phyloP scores from a whole-genome alignment of 1,284 basidiomycete species.

The Mrakiaceae sp. region DNA sequence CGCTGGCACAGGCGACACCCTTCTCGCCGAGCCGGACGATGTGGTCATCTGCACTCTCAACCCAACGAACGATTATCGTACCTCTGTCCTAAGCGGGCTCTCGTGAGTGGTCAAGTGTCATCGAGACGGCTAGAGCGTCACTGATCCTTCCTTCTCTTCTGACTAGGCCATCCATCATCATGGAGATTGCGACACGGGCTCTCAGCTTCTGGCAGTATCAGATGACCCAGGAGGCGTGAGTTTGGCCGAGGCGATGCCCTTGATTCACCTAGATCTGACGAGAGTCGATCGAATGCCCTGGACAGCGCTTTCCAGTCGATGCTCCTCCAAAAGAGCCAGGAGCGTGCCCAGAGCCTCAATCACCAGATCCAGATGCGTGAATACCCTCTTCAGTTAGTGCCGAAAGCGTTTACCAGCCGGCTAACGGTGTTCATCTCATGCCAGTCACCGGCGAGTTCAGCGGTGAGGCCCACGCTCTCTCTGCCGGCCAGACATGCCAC shows the following conservation, averaged over 20 bases:
- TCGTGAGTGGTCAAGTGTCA: background rate
- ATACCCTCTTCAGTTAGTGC: background rate
- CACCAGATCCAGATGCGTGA: conserved; percentile 40
- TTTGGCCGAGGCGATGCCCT: background rate
- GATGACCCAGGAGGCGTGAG: conserved; percentile 64
- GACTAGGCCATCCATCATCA: conserved; percentile 11
- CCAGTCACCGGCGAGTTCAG: conserved; percentile 65
- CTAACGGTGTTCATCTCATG: conserved; percentile 11
- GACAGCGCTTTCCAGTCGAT: conserved; percentile 10
- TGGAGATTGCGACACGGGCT: conserved; percentile 12
- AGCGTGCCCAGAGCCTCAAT: conserved; percentile 54
- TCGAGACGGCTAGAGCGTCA: too few relatives aligned
- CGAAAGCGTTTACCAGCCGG: background rate
- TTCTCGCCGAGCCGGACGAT: conserved; percentile 12
- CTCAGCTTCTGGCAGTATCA: conserved; percentile 76
- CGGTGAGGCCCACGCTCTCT: conserved; percentile 14
- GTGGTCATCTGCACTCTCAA: conserved; percentile 14
- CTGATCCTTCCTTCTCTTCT: background rate
- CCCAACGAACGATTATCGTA: conserved; percentile 11
- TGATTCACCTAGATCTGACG: background rate
- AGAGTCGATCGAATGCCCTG: background rate
- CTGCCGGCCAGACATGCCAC: background rate
- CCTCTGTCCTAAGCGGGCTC: background rate
- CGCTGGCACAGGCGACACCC: conserved; percentile 1
- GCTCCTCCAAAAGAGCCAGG: conserved; percentile 54